These are phyloP conservation scores for Alternaria consortialis DNA, from an alignment of 2,329 filamentous ascomycete species.

Conservation along the genomic window DNA sequence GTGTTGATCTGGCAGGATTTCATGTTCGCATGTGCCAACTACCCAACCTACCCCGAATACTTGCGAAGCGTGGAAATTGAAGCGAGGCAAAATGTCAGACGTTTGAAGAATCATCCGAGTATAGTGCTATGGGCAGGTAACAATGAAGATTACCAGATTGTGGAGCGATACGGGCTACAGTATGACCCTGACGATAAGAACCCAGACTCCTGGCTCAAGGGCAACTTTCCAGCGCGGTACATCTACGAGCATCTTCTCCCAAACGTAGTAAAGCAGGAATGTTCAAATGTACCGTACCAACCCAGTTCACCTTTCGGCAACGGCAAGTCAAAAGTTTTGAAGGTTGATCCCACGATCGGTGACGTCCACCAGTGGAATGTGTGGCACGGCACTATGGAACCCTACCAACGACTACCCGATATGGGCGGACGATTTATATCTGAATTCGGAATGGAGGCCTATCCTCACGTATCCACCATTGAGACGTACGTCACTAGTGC, in stretches of 20 bases:
- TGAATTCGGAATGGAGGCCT: constrained; percentile 95
- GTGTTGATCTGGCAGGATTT: constrained; percentile 89
- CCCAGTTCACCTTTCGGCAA: constrained; percentile 85
- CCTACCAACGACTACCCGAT: constrained; percentile 84
- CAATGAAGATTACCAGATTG: constrained; percentile 92
- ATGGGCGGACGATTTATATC: constrained; percentile 89
- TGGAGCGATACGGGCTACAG: constrained; percentile 74
- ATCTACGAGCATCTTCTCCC: constrained; percentile 85
- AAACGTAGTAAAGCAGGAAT: constrained; percentile 72
- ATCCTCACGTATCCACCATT: constrained; percentile 84
- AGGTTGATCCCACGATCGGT: constrained; percentile 73
- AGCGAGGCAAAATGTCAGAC: constrained; percentile 71
- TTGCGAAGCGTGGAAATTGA: constrained; percentile 58
- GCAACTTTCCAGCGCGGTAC: constrained; percentile 87
- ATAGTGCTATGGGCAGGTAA: constrained; percentile 91
- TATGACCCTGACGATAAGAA: constrained; percentile 83
- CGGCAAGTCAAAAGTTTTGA: constrained; percentile 67
- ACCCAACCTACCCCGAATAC: constrained; percentile 69
- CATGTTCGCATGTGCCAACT: constrained; percentile 73
- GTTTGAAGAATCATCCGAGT: constrained; percentile 83
- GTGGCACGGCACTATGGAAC: constrained; percentile 93
- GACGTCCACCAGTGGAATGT: constrained; percentile 97
- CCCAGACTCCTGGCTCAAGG: constrained; percentile 82
- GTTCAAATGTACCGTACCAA: constrained; percentile 74
- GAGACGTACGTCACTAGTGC: constrained; percentile 72